Evolutionary conservation across 768 basidiomycete genomes (phyloP).

Genomic region (Gelatoporia subvermispora): DNA sequence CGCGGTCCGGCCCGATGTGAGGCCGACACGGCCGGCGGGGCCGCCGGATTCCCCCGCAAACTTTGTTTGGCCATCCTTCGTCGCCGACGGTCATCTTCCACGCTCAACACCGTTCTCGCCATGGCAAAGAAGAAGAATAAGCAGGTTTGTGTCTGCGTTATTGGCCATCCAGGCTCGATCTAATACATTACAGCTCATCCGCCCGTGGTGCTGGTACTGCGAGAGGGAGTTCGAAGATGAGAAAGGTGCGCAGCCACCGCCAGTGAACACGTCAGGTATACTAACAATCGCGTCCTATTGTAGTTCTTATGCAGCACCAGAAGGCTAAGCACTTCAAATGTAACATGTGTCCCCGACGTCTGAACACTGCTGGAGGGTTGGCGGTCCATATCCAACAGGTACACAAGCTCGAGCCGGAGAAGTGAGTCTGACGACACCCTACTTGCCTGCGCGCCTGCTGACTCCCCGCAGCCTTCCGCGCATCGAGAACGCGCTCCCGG

Average conservation of each 20-base stretch:
- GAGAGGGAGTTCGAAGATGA: constrained; percentile 99
- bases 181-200: constrained; percentile 50
- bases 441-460: not conserved
- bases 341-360: constrained; percentile 86
- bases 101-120: not conserved
- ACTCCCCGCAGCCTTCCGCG: constrained; percentile 55
- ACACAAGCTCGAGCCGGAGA: constrained; percentile 96
- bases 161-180: not conserved
- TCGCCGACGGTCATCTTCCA: not conserved
- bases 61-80: not conserved
- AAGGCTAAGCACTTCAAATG: constrained; percentile 99
- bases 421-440: constrained; percentile 22
- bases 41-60: not conserved
- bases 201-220: constrained; percentile 99
- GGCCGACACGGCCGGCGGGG: no score
- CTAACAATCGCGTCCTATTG: not conserved
- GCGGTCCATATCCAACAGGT: constrained; percentile 99
- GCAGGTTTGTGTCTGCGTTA: constrained; percentile 28
- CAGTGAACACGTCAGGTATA: not conserved
- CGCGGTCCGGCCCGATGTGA: no score
- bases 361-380: constrained; percentile 96
- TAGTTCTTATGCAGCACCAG: constrained; percentile 98
- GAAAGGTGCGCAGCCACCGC: constrained; percentile 59
- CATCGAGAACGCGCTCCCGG: constrained; percentile 94
- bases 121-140: constrained; percentile 58